phyloP scores from a whole-genome alignment of 176 grass and related monocot genomes.

The Zizania latifolia region DNA sequence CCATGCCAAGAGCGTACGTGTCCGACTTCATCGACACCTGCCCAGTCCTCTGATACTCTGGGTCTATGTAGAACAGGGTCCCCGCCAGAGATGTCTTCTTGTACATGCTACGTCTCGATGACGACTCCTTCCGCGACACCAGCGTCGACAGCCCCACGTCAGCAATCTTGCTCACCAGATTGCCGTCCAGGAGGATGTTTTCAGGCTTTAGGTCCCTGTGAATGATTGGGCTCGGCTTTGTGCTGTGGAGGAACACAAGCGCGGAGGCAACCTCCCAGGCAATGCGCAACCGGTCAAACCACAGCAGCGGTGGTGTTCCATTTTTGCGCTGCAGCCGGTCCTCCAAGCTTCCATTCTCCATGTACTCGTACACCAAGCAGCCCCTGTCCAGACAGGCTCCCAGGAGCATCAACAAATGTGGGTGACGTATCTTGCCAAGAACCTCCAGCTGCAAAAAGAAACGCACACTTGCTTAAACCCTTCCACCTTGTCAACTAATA shows the following conservation, averaged over 20 bases:
- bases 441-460: constrained; percentile 60
- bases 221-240: constrained; percentile 70
- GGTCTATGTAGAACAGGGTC: constrained; percentile 91
- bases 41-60: constrained; percentile 85
- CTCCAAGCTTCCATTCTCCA: constrained; percentile 88
- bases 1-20: constrained; percentile 69
- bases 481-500: no score
- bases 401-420: constrained; percentile 63
- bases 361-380: constrained; percentile 91
- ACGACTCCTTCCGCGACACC: constrained; percentile 27
- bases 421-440: constrained; percentile 61
- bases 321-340: constrained; percentile 59
- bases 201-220: constrained; percentile 90
- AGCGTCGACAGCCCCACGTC: constrained; percentile 78
- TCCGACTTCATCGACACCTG: constrained; percentile 63
- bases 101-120: constrained; percentile 23
- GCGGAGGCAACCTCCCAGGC: constrained; percentile 57
- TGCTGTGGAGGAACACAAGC: constrained; percentile 58
- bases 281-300: constrained; percentile 61
- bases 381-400: constrained; percentile 66
- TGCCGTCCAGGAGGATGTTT: constrained; percentile 68
- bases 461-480: not conserved
- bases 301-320: constrained; percentile 44
- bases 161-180: constrained; percentile 77
- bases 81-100: constrained; percentile 67